Conservation (phyloP, 177 flowering plant genomes). For the Vitis hybrid region DNA sequence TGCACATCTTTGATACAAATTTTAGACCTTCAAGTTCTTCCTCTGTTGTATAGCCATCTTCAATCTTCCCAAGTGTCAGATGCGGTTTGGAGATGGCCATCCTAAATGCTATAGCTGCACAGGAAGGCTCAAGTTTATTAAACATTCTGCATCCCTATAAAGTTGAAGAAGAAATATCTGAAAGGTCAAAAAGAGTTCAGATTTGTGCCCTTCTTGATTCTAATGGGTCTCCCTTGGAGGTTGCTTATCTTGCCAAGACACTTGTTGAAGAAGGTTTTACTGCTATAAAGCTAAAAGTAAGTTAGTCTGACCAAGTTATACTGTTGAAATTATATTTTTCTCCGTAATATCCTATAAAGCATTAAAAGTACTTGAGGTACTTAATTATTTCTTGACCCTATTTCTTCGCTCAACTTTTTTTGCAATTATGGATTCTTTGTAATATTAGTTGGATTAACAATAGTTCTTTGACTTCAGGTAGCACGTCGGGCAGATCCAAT, state of each 20-base stretch:
- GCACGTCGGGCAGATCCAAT: constrained; percentile 70
- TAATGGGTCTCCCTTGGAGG: constrained; percentile 65
- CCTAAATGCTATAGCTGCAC: constrained; percentile 79
- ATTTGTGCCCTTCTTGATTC: constrained; percentile 89
- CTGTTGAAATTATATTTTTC: not conserved
- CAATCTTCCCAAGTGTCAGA: constrained; percentile 87
- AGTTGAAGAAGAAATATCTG: constrained; percentile 19
- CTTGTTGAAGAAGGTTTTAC: constrained; percentile 85
- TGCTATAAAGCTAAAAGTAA: constrained; percentile 80
- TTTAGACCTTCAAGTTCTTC: constrained; percentile 3
- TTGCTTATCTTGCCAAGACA: constrained; percentile 50
- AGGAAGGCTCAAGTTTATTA: constrained; percentile 50
- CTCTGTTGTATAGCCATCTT: constrained; percentile 46
- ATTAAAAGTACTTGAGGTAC: not conserved
- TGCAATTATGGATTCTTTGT: not conserved
- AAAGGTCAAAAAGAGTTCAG: constrained; percentile 34
- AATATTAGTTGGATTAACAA: not conserved
- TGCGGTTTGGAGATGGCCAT: constrained; percentile 96
- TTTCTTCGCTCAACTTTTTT: not conserved
- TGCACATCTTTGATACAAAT: not conserved
- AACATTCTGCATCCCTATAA: constrained; percentile 38
- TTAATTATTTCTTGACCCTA: not conserved
- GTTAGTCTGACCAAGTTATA: not conserved
- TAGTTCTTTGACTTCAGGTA: constrained; percentile 45
- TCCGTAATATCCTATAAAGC: not conserved